phyloP scores from a whole-genome alignment of 2,329 filamentous ascomycete genomes.

The Fusarium nematophilum region DNA sequence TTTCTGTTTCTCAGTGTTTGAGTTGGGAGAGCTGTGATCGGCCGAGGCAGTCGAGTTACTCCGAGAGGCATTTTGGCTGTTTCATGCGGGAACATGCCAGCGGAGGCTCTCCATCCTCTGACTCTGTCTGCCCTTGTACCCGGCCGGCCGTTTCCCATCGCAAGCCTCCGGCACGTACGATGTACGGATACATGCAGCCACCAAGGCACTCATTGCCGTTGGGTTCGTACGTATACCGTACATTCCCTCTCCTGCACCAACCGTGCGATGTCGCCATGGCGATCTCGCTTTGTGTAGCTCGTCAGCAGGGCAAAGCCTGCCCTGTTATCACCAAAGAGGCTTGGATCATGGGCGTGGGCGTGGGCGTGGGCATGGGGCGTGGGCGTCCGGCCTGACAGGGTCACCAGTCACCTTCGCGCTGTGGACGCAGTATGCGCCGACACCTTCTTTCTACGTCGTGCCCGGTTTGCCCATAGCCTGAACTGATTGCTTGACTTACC shows the following conservation, averaged over 20 bases:
- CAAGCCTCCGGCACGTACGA: constrained; percentile 40
- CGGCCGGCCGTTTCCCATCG: constrained; percentile 22
- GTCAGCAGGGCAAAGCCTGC: constrained; percentile 18
- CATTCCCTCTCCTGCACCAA: constrained; percentile 24
- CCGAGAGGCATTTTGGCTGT: too few relatives aligned
- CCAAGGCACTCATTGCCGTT: constrained; percentile 18
- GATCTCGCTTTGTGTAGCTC: constrained; percentile 21
- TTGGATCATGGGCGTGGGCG: constrained; percentile 24
- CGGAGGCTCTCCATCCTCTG: constrained; percentile 20
- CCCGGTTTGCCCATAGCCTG: constrained; percentile 8
- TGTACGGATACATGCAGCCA: constrained; percentile 26
- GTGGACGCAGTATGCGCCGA: neutral
- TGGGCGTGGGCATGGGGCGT: constrained; percentile 20
- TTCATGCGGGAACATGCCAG: neutral
- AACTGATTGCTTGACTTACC: constrained; percentile 17
- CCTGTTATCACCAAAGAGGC: constrained; percentile 33
- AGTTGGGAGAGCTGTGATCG: too few relatives aligned
- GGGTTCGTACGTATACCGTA: constrained; percentile 19
- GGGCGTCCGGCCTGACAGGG: neutral
- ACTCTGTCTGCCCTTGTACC: constrained; percentile 8
- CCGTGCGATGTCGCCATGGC: constrained; percentile 29
- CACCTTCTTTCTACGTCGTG: neutral
- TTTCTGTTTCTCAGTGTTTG: constrained; percentile 2
- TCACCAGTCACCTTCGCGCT: too few relatives aligned
- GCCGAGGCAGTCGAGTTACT: too few relatives aligned